phyloP scores from a whole-genome alignment of 2,329 filamentous ascomycete species.

The Dothiorella sarmentorum region DNA sequence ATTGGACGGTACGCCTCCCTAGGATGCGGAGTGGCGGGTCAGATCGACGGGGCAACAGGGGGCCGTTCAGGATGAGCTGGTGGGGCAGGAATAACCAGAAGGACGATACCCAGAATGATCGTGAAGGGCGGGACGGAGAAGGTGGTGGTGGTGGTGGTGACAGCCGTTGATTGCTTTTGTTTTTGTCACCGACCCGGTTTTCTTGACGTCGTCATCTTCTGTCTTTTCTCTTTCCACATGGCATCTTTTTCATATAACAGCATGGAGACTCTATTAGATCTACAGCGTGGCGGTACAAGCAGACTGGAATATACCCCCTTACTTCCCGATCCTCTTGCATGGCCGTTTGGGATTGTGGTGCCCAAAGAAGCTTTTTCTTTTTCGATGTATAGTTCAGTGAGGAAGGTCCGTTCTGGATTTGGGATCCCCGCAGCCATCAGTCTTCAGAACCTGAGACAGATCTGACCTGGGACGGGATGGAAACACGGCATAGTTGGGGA shows the following conservation, averaged over 20 bases:
- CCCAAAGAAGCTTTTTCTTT: too few relatives aligned
- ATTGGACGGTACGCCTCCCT: neutral
- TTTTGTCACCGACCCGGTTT: neutral
- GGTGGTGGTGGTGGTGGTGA: neutral
- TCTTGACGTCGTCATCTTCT: neutral
- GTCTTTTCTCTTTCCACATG: neutral
- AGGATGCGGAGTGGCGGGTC: neutral
- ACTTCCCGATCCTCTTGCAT: too few relatives aligned
- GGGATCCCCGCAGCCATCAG: too few relatives aligned
- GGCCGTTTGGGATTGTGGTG: too few relatives aligned
- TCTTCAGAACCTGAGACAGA: too few relatives aligned
- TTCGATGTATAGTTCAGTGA: too few relatives aligned
- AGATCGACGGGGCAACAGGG: slow-evolving; percentile 1
- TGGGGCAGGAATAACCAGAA: slow-evolving; percentile 1
- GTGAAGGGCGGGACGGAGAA: neutral
- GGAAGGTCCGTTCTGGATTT: too few relatives aligned
- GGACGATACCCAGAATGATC: neutral
- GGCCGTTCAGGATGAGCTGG: slow-evolving; percentile 16
- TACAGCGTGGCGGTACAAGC: neutral
- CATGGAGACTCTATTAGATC: slow-evolving; percentile 1
- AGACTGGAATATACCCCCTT: slow-evolving; percentile 14
- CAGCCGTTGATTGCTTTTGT: neutral
- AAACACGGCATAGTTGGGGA: too few relatives aligned
- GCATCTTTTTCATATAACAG: neutral
- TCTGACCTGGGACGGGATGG: too few relatives aligned